Conservation (phyloP, 192 early-diverging fungal species). For the Coemansia sp. region DNA sequence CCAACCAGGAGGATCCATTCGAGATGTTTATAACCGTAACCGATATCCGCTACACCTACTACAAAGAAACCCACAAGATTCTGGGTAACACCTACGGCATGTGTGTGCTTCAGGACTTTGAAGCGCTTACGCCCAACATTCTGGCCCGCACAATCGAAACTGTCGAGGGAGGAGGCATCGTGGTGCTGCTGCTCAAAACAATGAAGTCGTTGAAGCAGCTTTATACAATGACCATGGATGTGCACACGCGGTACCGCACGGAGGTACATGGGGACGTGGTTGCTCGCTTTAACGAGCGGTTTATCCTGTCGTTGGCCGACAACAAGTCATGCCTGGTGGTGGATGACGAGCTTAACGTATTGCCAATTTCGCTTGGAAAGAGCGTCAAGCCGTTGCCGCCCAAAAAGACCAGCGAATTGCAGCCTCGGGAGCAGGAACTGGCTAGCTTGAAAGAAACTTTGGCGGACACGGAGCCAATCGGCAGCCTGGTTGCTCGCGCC, state of each 20-base stretch:
- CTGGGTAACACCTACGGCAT: slow-evolving; percentile 98
- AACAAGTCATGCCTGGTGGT: slow-evolving; percentile 89
- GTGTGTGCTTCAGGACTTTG: slow-evolving; percentile 98
- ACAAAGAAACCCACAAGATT: slow-evolving; percentile 98
- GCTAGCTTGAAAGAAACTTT: slow-evolving; percentile 80
- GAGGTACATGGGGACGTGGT: slow-evolving; percentile 91
- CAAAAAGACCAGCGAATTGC: slow-evolving; percentile 11
- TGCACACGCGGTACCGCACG: slow-evolving; percentile 92
- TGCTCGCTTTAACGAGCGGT: slow-evolving; percentile 96
- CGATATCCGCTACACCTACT: slow-evolving; percentile 97
- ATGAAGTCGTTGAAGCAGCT: slow-evolving; percentile 96
- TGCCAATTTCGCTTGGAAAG: slow-evolving; percentile 91
- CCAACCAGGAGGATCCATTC: slow-evolving; percentile 96
- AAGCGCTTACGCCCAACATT: slow-evolving; percentile 95
- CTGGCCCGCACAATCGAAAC: slow-evolving; percentile 97
- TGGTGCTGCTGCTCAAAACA: slow-evolving; percentile 88
- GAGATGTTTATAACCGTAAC: slow-evolving; percentile 96
- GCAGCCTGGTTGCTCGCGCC: slow-evolving; percentile 73
- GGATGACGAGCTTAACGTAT: slow-evolving; percentile 97
- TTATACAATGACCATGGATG: slow-evolving; percentile 99
- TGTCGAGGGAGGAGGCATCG: slow-evolving; percentile 95
- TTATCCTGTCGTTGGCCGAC: slow-evolving; percentile 87
- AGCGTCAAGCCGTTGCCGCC: slow-evolving; percentile 84
- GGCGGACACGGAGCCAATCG: slow-evolving; percentile 87
- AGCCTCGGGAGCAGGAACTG: slow-evolving; percentile 61